These are phyloP conservation scores for Selenicereus undatus DNA, from an alignment of 148 eudicot genomes.

Conservation along the genomic window DNA sequence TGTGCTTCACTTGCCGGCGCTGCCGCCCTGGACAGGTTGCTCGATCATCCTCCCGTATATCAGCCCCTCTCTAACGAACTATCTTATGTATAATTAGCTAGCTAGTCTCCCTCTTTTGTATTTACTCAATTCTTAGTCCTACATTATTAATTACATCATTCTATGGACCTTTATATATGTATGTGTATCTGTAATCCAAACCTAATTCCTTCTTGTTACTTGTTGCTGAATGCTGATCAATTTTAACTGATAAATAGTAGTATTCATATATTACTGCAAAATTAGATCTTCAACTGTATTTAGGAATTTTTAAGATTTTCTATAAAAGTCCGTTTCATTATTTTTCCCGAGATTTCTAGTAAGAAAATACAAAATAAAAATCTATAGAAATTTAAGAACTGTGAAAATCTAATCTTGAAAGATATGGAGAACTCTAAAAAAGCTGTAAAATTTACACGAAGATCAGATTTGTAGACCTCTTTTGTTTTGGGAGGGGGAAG, in stretches of 20 bases:
- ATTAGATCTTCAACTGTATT: too few species aligned
- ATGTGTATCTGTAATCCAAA: not conserved
- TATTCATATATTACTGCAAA: too few species aligned
- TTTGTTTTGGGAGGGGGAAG: too few species aligned
- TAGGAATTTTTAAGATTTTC: too few species aligned
- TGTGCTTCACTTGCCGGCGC: slow-evolving; percentile 22
- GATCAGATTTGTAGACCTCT: too few species aligned
- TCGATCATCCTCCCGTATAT: slow-evolving; percentile 19
- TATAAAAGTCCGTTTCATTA: too few species aligned
- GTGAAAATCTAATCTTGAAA: too few species aligned
- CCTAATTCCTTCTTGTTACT: not conserved
- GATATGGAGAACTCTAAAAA: too few species aligned
- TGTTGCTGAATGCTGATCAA: not conserved
- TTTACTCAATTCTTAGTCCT: not conserved
- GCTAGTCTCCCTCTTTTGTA: not conserved
- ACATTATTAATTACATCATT: not conserved
- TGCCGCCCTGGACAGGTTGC: slow-evolving; percentile 29
- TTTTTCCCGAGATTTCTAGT: too few species aligned
- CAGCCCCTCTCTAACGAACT: not conserved
- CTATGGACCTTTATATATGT: not conserved
- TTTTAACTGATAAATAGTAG: not conserved
- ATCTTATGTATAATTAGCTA: not conserved
- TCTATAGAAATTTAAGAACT: too few species aligned
- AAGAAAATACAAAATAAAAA: too few species aligned
- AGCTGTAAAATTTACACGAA: too few species aligned